A percentile compares a stretch with the other conserved stretches of the same genome.
phyloP scores from a whole-genome alignment of 805 yeast genomes.

The Sugiyamaella mastotermitis region DNA sequence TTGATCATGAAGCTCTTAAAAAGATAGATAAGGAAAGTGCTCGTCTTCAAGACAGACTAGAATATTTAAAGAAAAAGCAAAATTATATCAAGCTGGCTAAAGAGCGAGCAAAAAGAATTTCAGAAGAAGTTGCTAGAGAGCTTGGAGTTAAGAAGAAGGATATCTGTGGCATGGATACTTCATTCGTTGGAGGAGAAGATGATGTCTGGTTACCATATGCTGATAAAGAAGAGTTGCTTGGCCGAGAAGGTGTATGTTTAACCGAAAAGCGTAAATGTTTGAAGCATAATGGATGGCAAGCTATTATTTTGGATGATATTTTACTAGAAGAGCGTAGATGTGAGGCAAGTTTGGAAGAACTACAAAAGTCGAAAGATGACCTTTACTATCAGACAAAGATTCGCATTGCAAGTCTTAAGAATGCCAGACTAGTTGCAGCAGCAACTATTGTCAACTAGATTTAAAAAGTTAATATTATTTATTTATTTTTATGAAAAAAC shows the following conservation, averaged over 20 bases:
- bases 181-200: slow-evolving; percentile 11
- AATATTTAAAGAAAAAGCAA: slow-evolving; percentile 9
- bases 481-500: too few species aligned
- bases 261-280: slow-evolving; percentile 20
- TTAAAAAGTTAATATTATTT: too few species aligned
- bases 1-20: not conserved
- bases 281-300: slow-evolving; percentile 20
- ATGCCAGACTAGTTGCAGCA: too few species aligned
- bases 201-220: slow-evolving; percentile 1
- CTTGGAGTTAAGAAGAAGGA: slow-evolving; percentile 21
- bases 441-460: too few species aligned
- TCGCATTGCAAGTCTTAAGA: too few species aligned
- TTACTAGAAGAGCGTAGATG: not conserved
- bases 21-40: not conserved
- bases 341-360: slow-evolving; percentile 1
- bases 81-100: slow-evolving; percentile 16
- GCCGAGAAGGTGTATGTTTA: slow-evolving; percentile 14
- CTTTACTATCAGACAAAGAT: slow-evolving; percentile 1
- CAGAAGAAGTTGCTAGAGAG: slow-evolving; percentile 21
- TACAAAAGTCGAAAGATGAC: slow-evolving; percentile 1
- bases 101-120: slow-evolving; percentile 19
- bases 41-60: slow-evolving; percentile 6
- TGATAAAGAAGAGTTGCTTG: slow-evolving; percentile 1
- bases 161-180: slow-evolving; percentile 21
- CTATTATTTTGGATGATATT: slow-evolving; percentile 13